Base-by-base conservation (phyloP, 768 basidiomycete species). In the Psilocybe cyanescens region DNA sequence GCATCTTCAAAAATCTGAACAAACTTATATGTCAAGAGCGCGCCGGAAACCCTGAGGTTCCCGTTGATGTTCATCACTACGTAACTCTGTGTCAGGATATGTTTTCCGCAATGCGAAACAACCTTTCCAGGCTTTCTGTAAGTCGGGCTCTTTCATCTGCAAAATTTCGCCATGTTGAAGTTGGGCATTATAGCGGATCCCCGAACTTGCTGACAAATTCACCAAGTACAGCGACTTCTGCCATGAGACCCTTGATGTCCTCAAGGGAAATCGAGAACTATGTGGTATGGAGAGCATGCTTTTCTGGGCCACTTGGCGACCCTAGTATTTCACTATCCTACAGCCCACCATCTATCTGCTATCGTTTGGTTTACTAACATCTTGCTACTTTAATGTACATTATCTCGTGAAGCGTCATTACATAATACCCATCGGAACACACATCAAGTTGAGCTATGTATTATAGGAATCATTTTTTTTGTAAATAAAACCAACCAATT, bases 61-160 rank as follows among this genome's bases (percentile, higher is more conserved):
- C 31, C 14, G 35, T 70, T 30, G 71, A 75, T 60, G 78, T 79
- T 65, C 71, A 80, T 58, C 67, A 59, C 17, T 82, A 79, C 47
- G 66, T 79, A 14, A 78, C 78, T 4, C 74, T 78, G 53, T 73
- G 81, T 50, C 74, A 79, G 4, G 74, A 65, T 37, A 79, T 87
- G 73, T 74, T 88, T 30, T 79, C 82, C 19, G 72, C 80, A 1
- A 85, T 90, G 83, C 74, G 82, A 19, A 76, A 77, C 31, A 79
- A 79, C 41, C 74, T 76, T 60, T 68, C 74, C 31, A 79, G 79
- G 41, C 74, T 76, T 60, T 68, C 74, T 70, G 87, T 86, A 65
- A 46, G 72, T 69, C 16, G 7, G 33, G 11, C 33, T 4, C 47
- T 24, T 29, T 17, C 33, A 8, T 19, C 19, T 35, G 6, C 33